These are phyloP conservation scores for Zychaea mexicana DNA, from an alignment of 371 early-diverging fungal species.

Conservation along the genomic window DNA sequence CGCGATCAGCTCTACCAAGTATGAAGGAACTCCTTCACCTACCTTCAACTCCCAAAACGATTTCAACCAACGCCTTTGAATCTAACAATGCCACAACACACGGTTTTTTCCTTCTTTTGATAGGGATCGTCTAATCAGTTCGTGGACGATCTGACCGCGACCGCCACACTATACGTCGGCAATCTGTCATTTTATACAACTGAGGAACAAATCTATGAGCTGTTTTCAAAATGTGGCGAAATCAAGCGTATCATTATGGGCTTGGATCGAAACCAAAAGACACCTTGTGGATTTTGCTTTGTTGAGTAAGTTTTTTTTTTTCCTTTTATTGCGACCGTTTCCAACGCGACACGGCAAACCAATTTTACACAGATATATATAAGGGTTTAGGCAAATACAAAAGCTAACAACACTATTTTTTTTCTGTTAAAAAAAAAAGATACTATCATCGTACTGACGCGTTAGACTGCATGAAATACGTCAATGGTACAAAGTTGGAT, in stretches of 20 bases:
- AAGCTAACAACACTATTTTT: background rate
- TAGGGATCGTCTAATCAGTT: constrained; percentile 78
- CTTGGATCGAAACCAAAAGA: constrained; percentile 88
- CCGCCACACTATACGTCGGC: constrained; percentile 95
- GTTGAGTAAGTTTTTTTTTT: constrained; percentile 80
- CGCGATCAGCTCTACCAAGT: constrained; percentile 84
- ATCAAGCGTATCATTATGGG: constrained; percentile 99
- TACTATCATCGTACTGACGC: constrained; percentile 89
- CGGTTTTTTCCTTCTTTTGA: no score
- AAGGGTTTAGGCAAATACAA: background rate
- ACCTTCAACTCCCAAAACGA: background rate
- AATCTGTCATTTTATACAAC: constrained; percentile 98
- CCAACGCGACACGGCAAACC: background rate
- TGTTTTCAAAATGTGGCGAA: constrained; percentile 96
- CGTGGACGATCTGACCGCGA: constrained; percentile 64
- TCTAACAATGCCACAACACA: no score
- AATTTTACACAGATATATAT: background rate
- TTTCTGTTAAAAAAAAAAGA: constrained; percentile 54
- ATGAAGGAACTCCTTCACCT: no score
- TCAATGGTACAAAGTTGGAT: constrained; percentile 95
- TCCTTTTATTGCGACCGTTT: no score
- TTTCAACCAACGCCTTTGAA: background rate
- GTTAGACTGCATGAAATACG: constrained; percentile 90
- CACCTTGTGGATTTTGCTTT: constrained; percentile 99
- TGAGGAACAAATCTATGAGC: constrained; percentile 97